Conservation (phyloP, 257 asterid species). For the Paulownia fortunei region DNA sequence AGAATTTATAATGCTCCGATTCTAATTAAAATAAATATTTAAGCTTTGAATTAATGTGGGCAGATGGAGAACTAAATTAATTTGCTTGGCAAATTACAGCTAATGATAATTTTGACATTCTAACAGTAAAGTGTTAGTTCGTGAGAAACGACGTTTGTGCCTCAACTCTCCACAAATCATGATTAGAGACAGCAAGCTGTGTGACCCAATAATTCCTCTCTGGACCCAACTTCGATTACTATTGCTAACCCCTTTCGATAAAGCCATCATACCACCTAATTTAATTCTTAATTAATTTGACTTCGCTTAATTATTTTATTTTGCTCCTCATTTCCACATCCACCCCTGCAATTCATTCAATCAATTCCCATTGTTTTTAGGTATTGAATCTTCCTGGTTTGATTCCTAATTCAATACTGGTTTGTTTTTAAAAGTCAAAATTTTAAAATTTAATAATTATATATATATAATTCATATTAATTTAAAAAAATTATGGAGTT, state of each 20-base stretch:
- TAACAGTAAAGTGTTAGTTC: conserved; percentile 37
- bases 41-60: not conserved
- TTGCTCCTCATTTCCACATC: not conserved
- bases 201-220: conserved; percentile 29
- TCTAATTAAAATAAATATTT: not conserved
- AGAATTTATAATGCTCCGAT: not conserved
- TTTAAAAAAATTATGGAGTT: too few relatives aligned
- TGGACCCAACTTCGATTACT: conserved; percentile 54
- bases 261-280: conserved; percentile 47
- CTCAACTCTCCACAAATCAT: conserved; percentile 42
- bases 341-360: not conserved
- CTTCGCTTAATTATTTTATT: not conserved
- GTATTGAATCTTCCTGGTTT: too few relatives aligned
- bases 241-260: conserved; percentile 54
- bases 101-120: conserved; percentile 37
- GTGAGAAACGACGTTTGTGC: conserved; percentile 43
- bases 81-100: conserved; percentile 19
- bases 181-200: conserved; percentile 33
- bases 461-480: too few relatives aligned
- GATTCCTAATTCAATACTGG: too few relatives aligned
- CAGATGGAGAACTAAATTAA: not conserved
- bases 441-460: too few relatives aligned
- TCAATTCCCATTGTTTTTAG: not conserved
- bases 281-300: conserved; percentile 24
- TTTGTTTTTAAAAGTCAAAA: too few relatives aligned